Evolutionary conservation across 139 green algal species (phyloP), one percentile per base, ranked within the genome.

Genomic region (Chlamydomonas asymmetrica): DNA sequence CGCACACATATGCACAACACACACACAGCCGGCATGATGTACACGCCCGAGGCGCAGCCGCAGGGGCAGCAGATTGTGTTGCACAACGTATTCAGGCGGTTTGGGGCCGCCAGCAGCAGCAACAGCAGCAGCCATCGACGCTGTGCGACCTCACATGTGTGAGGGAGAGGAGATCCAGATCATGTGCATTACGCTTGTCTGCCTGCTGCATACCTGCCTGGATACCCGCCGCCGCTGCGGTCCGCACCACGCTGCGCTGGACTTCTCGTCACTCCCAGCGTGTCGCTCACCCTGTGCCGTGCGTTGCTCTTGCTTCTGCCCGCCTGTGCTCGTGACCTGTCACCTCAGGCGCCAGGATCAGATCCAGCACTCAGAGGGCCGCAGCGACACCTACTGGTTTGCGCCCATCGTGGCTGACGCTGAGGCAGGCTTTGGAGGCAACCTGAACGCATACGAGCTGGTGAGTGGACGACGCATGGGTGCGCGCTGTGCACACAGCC

Each of bases 401-500:
- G 87, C 91, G 18, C 93, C 93, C 66, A 94, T 97, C 68, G 90
- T 97, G n/a, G 91, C 91, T 20, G 91, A 96, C 56, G 86, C 80
- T 1, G 80, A 85, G 63, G 80, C 80, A 27, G 92, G 93, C 61
- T 97, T 97, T 80, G 93, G 93, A 23, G 93, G 93, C 54, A 92
- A 91, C 75, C 85, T 96, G 29, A 95, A 96, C 70, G 90, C 88
- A 0, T 96, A 92, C 73, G 94, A 97, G 88, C 77, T 95, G 49
- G 89, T 89, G 71, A 90, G 89, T 71, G 52, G 75, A 32, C 32
- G 32, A n/a, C n/a, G n/a, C n/a, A n/a, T n/a, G n/a, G n/a, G n/a
- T n/a, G n/a, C n/a, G n/a, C n/a, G n/a, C n/a, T n/a, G n/a, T n/a
- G n/a, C n/a, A n/a, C n/a, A n/a, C n/a, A n/a, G n/a, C n/a, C n/a